Conservation (phyloP, 495 filamentous ascomycete genomes). For the Letharia lupina region DNA sequence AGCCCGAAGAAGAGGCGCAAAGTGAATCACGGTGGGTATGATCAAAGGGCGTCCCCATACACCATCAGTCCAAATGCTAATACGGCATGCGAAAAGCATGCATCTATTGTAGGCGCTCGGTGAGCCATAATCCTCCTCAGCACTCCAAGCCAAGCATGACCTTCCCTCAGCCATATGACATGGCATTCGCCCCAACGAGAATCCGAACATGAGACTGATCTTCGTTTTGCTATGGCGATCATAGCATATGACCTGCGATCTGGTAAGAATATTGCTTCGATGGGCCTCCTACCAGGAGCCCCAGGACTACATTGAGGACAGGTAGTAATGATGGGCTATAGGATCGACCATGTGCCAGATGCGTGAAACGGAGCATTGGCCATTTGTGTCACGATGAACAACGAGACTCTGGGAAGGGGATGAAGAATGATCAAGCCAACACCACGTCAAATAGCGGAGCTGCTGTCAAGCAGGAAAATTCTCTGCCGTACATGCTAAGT, state of each 20-base stretch:
- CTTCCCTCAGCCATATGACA: not conserved
- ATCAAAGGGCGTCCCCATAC: constrained; percentile 4
- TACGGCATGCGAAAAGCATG: constrained; percentile 56
- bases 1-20: constrained; percentile 95
- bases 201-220: constrained; percentile 16
- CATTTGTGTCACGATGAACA: constrained; percentile 98
- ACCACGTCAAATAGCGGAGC: constrained; percentile 52
- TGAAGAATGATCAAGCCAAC: constrained; percentile 59
- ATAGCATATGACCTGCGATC: constrained; percentile 99
- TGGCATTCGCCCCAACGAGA: not conserved
- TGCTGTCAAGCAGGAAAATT: constrained; percentile 40
- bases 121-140: constrained; percentile 45
- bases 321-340: constrained; percentile 29
- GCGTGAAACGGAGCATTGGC: constrained; percentile 97
- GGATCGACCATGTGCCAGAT: constrained; percentile 94
- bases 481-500: constrained; percentile 29
- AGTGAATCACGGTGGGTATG: constrained; percentile 90
- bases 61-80: constrained; percentile 24
- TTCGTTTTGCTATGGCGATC: constrained; percentile 34
- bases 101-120: constrained; percentile 98
- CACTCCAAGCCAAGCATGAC: constrained; percentile 6
- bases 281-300: not conserved
- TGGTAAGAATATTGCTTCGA: constrained; percentile 55
- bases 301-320: not conserved
- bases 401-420: constrained; percentile 66